Percentiles rank a stretch among this genome's conserved stretches.
Evolutionary conservation across 768 basidiomycete genomes (phyloP).

Genomic region (Rhizopogon vinicolor): DNA sequence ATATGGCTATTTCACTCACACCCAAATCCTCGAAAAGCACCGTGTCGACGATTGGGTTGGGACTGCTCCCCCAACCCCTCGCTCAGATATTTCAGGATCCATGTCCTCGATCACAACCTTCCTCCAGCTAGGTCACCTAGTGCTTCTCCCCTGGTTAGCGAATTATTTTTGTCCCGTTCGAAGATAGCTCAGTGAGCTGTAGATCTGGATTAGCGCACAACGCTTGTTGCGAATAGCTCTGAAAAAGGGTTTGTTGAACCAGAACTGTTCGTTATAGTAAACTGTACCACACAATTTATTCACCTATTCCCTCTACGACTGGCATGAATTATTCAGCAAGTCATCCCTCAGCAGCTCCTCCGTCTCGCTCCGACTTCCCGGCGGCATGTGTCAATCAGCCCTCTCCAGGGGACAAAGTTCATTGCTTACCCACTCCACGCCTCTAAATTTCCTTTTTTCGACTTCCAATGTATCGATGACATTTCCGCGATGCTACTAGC

Average conservation of each 20-base stretch:
- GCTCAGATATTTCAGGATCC: conserved; percentile 23
- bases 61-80: conserved; percentile 5
- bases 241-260: background rate
- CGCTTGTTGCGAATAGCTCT: conserved; percentile 2
- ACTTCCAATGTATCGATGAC: background rate
- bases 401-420: conserved; percentile 3
- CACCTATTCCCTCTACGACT: background rate
- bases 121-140: conserved; percentile 7
- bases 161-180: conserved; percentile 20
- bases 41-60: conserved; percentile 20
- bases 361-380: conserved; percentile 12
- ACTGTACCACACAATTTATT: background rate
- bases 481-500: background rate
- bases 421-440: conserved; percentile 6
- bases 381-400: conserved; percentile 1
- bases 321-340: background rate
- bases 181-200: conserved; percentile 1
- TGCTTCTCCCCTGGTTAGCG: conserved; percentile 5
- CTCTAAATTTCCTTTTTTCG: background rate
- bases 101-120: conserved; percentile 5
- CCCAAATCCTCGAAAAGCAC: conserved; percentile 26
- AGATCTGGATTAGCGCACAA: conserved; percentile 7
- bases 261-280: background rate
- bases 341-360: background rate
- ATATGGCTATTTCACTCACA: conserved; percentile 12